These are phyloP conservation scores for Guyanaporus albipodus DNA, from an alignment of 768 basidiomycete species.

Conservation along the genomic window DNA sequence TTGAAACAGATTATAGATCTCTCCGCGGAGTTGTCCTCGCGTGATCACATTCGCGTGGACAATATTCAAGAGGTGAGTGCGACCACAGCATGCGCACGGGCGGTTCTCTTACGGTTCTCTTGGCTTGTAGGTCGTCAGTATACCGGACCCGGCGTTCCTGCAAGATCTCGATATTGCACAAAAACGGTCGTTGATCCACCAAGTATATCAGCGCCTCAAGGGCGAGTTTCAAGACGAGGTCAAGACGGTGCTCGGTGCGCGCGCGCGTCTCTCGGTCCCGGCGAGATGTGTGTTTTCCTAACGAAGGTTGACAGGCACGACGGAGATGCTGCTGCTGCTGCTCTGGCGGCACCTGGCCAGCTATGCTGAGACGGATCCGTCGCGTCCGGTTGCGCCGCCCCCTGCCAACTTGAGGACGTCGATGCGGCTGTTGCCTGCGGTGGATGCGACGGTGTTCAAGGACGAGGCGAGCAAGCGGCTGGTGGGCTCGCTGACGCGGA, in stretches of 20 bases:
- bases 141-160: slow-evolving; percentile 52
- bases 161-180: slow-evolving; percentile 67
- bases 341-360: slow-evolving; percentile 77
- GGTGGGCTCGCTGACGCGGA: slow-evolving; percentile 48
- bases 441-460: slow-evolving; percentile 57
- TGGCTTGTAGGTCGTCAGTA: slow-evolving; percentile 46
- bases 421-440: slow-evolving; percentile 53
- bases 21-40: slow-evolving; percentile 66
- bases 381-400: slow-evolving; percentile 3
- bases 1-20: slow-evolving; percentile 67
- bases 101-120: too few species aligned
- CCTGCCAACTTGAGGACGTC: slow-evolving; percentile 39
- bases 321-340: slow-evolving; percentile 77
- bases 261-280: not conserved
- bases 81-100: too few species aligned
- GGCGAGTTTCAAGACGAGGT: slow-evolving; percentile 42
- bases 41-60: slow-evolving; percentile 65
- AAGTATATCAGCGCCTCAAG: slow-evolving; percentile 51
- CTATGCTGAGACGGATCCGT: slow-evolving; percentile 43
- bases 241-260: slow-evolving; percentile 51
- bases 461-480: slow-evolving; percentile 54
- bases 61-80: slow-evolving; percentile 66
- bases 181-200: slow-evolving; percentile 61
- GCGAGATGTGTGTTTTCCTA: too few species aligned
- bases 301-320: slow-evolving; percentile 41